Evolutionary conservation across 108 stramenopile species (phyloP).

Genomic region (Nitzschia sp.): DNA sequence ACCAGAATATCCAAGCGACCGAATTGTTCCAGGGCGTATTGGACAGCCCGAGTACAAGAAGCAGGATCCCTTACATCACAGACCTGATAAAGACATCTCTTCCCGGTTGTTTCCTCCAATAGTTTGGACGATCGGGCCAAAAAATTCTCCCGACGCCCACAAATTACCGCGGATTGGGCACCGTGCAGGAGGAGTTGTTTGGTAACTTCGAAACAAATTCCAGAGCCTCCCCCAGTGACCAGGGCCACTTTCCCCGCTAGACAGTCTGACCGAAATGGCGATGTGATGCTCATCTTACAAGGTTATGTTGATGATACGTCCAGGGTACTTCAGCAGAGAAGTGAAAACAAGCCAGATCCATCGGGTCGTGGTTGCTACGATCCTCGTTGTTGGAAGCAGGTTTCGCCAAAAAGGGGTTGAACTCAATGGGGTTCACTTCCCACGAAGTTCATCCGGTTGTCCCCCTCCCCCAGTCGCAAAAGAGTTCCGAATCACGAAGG

Average conservation of each 20-base stretch:
- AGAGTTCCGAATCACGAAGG: no score
- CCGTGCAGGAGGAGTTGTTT: conserved; percentile 79
- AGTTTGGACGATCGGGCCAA: conserved; percentile 60
- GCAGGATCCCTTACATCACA: conserved; percentile 80
- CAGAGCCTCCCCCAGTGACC: conserved; percentile 85
- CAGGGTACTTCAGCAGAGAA: no score
- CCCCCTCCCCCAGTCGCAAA: no score
- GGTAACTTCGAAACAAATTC: conserved; percentile 84
- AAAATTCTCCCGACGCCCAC: conserved; percentile 74
- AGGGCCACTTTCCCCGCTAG: conserved; percentile 77
- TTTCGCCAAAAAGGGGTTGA: no score
- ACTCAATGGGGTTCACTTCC: no score
- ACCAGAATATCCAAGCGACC: conserved; percentile 83
- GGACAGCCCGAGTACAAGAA: conserved; percentile 61
- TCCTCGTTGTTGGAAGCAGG: no score
- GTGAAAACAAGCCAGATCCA: no score
- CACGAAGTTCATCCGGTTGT: no score
- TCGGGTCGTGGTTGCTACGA: no score
- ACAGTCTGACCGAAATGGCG: conserved; percentile 73
- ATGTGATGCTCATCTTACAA: conserved; percentile 21
- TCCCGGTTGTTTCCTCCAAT: conserved; percentile 41
- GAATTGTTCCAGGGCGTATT: conserved; percentile 52
- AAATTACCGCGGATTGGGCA: conserved; percentile 69
- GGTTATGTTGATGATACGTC: not conserved
- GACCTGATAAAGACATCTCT: conserved; percentile 53